Conservation (phyloP, 148 eudicot genomes). For the Rhododendron henanense region DNA sequence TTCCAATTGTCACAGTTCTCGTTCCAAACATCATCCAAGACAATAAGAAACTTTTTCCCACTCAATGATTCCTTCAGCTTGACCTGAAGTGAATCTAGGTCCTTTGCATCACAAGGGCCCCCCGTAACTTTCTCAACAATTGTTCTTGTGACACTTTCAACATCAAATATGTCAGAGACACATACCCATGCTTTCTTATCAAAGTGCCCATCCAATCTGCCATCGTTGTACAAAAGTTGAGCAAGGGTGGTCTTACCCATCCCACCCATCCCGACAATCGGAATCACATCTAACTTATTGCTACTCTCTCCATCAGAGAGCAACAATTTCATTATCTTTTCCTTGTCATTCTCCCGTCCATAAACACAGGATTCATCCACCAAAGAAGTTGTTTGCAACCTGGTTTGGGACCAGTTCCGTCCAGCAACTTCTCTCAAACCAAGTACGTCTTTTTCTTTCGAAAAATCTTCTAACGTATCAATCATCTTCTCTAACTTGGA, state of each 20-base stretch:
- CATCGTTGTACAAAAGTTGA: conserved; percentile 5
- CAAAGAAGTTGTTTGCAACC: background rate
- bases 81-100: conserved; percentile 9
- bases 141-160: background rate
- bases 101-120: background rate
- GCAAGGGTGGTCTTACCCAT: background rate
- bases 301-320: too few relatives aligned
- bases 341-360: background rate
- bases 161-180: conserved; percentile 1
- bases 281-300: background rate
- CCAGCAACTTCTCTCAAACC: background rate
- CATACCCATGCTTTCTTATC: conserved; percentile 7
- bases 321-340: too few relatives aligned
- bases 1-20: background rate
- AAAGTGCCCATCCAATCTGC: background rate
- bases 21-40: conserved; percentile 20
- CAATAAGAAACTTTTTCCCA: background rate
- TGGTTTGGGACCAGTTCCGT: background rate
- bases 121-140: background rate
- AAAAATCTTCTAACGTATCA: too few relatives aligned
- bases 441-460: too few relatives aligned
- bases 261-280: background rate
- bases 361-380: background rate
- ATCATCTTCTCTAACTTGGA: too few relatives aligned
- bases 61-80: conserved; percentile 1